These are phyloP conservation scores for Rheum nobile DNA, from an alignment of 148 eudicot species.

Conservation along the genomic window DNA sequence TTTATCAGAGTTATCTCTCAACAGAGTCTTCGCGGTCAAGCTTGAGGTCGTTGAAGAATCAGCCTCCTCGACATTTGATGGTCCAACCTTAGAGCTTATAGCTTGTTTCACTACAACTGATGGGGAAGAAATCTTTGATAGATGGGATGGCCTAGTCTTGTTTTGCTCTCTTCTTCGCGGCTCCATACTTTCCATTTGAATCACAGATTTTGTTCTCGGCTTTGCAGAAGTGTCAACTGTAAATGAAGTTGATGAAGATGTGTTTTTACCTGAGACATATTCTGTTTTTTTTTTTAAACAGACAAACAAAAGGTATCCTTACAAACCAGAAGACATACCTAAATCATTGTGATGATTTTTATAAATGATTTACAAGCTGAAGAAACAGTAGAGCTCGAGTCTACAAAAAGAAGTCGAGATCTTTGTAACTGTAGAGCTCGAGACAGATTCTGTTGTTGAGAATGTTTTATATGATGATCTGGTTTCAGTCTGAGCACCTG, in stretches of 20 bases:
- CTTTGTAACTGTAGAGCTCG: too few relatives aligned
- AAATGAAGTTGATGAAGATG: slow-evolving; percentile 14
- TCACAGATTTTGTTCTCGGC: slow-evolving; percentile 12
- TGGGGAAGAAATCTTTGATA: slow-evolving; percentile 18
- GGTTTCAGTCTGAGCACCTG: slow-evolving; percentile 18
- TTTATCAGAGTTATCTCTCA: slow-evolving; percentile 33
- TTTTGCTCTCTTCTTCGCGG: slow-evolving; percentile 15
- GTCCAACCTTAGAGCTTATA: slow-evolving; percentile 11
- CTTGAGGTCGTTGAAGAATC: slow-evolving; percentile 18
- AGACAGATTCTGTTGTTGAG: slow-evolving; percentile 18
- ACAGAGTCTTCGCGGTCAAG: slow-evolving; percentile 17
- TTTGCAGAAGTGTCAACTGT: slow-evolving; percentile 16
- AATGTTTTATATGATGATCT: slow-evolving; percentile 15
- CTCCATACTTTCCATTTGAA: slow-evolving; percentile 13
- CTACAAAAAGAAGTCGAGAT: too few relatives aligned
- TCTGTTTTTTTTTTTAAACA: too few relatives aligned
- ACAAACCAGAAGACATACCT: too few relatives aligned
- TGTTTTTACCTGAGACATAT: slow-evolving; percentile 16
- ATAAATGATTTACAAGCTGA: too few relatives aligned
- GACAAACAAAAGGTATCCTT: too few relatives aligned
- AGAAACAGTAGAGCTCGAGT: too few relatives aligned
- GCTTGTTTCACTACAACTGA: slow-evolving; percentile 22
- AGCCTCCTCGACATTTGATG: not conserved
- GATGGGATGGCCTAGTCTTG: slow-evolving; percentile 15
- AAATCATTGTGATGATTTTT: too few relatives aligned